Percentiles rank a stretch among this genome's conserved stretches.
These are phyloP conservation scores for Podila verticillata DNA, from an alignment of 192 early-diverging fungal genomes.

Conservation along the genomic window DNA sequence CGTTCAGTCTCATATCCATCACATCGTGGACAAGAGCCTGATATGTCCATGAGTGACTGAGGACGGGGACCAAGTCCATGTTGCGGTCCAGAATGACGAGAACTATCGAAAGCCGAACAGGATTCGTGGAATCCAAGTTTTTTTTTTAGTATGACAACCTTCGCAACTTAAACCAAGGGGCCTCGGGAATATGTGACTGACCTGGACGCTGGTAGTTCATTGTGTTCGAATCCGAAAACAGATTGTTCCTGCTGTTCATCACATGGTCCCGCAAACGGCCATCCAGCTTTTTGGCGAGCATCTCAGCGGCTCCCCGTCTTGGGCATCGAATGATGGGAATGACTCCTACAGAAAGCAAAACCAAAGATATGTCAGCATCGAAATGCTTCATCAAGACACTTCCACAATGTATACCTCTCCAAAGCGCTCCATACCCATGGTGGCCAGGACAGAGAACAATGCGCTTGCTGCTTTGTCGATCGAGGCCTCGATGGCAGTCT, in stretches of 20 bases:
- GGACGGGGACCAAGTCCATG: slow-evolving; percentile 90
- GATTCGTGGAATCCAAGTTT: background rate
- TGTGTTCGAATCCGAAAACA: slow-evolving; percentile 73
- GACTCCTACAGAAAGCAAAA: slow-evolving; percentile 55
- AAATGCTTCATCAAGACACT: too few relatives aligned
- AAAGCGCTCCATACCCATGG: slow-evolving; percentile 65
- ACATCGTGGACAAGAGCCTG: slow-evolving; percentile 96
- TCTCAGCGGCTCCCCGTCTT: slow-evolving; percentile 92
- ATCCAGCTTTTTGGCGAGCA: slow-evolving; percentile 92
- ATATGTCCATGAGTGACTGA: slow-evolving; percentile 99
- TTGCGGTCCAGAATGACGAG: slow-evolving; percentile 93
- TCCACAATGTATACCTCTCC: background rate
- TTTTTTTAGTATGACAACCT: background rate
- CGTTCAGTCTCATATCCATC: slow-evolving; percentile 91
- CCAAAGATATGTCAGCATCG: too few relatives aligned
- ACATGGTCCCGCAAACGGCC: slow-evolving; percentile 90
- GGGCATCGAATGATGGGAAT: slow-evolving; percentile 94
- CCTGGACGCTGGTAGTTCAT: slow-evolving; percentile 78
- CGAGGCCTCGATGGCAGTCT: slow-evolving; percentile 81
- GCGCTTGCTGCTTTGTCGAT: slow-evolving; percentile 82
- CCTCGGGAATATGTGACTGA: slow-evolving; percentile 14
- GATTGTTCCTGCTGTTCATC: slow-evolving; percentile 85
- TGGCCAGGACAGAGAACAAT: slow-evolving; percentile 92
- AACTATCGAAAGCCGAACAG: slow-evolving; percentile 49
- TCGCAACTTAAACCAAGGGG: background rate